These are phyloP conservation scores for Hanseniaspora nectarophila DNA, from an alignment of 805 yeast genomes.

Conservation along the genomic window DNA sequence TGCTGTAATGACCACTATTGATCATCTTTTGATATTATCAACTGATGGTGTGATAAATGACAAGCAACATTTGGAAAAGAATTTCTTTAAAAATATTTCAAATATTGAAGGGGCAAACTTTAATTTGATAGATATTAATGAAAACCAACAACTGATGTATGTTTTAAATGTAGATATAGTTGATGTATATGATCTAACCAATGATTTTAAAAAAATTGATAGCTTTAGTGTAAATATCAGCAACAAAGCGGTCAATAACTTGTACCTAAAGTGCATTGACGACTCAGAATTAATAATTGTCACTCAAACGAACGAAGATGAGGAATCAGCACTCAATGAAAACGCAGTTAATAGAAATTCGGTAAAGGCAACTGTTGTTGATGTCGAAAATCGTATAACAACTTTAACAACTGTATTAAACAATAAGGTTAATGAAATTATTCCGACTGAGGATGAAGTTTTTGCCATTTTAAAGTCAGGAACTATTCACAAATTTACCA, in stretches of 20 bases:
- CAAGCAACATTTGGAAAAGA: conserved; percentile 31
- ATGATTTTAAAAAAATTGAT: neutral
- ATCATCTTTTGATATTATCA: conserved; percentile 54
- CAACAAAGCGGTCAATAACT: neutral
- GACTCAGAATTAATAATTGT: neutral
- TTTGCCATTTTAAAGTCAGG: neutral
- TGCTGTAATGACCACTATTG: conserved; percentile 64
- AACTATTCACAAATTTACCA: neutral
- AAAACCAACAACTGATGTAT: neutral
- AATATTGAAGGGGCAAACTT: conserved; percentile 39
- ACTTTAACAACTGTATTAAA: conserved; percentile 1
- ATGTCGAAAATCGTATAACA: neutral
- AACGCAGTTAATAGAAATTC: neutral
- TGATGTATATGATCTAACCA: conserved; percentile 1
- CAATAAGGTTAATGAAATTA: neutral
- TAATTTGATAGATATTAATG: conserved; percentile 32
- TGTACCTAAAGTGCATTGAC: neutral
- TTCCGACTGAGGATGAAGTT: neutral
- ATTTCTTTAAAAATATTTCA: conserved; percentile 32
- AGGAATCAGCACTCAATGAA: neutral
- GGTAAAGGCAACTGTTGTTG: neutral
- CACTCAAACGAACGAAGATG: neutral
- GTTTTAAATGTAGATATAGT: neutral
- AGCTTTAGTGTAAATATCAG: neutral
- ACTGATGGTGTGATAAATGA: conserved; percentile 73